These are phyloP conservation scores for Macrophomina pseudophaseolina DNA, from an alignment of 2,329 filamentous ascomycete genomes.

Conservation along the genomic window DNA sequence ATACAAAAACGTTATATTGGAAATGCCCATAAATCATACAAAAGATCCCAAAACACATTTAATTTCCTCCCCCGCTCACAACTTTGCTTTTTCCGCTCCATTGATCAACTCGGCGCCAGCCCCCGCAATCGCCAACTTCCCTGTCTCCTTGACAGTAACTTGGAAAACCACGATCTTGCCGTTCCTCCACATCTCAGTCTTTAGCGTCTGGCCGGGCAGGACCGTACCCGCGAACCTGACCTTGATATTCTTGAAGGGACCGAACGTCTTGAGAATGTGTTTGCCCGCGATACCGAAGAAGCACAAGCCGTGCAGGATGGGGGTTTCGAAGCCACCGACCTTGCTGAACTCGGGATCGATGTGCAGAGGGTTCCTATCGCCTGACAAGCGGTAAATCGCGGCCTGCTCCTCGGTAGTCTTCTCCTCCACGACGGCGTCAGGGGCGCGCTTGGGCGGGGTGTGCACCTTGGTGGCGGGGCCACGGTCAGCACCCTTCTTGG, in stretches of 20 bases:
- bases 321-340: conserved; percentile 90
- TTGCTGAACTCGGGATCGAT: conserved; percentile 94
- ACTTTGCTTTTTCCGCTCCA: conserved; percentile 43
- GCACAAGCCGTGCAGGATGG: conserved; percentile 96
- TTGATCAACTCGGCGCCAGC: conserved; percentile 77
- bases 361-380: conserved; percentile 95
- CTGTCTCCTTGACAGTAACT: conserved; percentile 88
- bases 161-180: conserved; percentile 78
- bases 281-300: conserved; percentile 91
- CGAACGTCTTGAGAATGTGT: conserved; percentile 62
- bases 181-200: conserved; percentile 83
- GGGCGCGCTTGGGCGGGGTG: conserved; percentile 68
- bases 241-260: conserved; percentile 84
- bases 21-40: no score
- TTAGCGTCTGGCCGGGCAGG: conserved; percentile 82
- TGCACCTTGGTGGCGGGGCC: conserved; percentile 82
- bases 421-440: conserved; percentile 84
- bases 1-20: no score
- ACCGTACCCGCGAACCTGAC: conserved; percentile 88
- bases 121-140: conserved; percentile 83
- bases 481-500: conserved; percentile 75
- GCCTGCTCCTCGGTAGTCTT: conserved; percentile 90
- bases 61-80: conserved; percentile 31
- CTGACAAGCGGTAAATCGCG: conserved; percentile 88
- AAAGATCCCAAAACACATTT: background rate